Conservation (phyloP, 2,329 filamentous ascomycete genomes). For the Colletotrichum sp. region DNA sequence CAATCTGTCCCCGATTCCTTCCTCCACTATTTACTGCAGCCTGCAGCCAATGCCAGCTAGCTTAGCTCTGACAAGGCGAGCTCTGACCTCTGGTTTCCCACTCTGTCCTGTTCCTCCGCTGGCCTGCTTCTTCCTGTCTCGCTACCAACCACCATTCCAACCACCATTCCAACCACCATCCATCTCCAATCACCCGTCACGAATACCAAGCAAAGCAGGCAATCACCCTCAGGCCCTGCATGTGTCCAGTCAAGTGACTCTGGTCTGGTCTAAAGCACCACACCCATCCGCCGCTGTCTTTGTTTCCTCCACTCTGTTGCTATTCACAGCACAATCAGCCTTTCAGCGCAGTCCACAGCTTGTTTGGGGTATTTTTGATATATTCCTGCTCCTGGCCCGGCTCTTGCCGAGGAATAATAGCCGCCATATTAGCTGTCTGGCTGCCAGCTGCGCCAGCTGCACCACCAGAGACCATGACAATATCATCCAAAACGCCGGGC, state of each 20-base stretch:
- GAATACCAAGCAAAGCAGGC: neutral
- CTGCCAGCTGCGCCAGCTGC: neutral
- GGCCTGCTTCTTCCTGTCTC: neutral
- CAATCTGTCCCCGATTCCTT: neutral
- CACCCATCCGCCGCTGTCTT: neutral
- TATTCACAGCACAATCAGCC: neutral
- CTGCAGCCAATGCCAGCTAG: neutral
- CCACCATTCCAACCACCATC: neutral
- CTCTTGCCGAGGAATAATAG: neutral
- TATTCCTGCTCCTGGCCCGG: neutral
- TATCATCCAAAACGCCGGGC: constrained; percentile 3
- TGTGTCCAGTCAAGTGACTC: neutral
- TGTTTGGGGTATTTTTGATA: neutral
- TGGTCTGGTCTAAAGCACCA: neutral
- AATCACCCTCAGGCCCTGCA: neutral
- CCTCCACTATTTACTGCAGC: neutral
- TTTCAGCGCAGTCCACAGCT: neutral
- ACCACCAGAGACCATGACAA: neutral
- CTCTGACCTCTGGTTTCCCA: neutral
- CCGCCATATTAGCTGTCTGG: neutral
- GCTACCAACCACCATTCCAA: neutral
- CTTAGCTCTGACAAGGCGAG: neutral
- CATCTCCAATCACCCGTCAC: neutral
- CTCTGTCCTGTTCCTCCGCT: neutral
- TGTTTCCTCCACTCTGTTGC: neutral